A percentile compares a stretch with the other conserved stretches of the same genome.
Evolutionary conservation across 257 asterid species (phyloP).

Genomic region (Fraxinus excelsior): DNA sequence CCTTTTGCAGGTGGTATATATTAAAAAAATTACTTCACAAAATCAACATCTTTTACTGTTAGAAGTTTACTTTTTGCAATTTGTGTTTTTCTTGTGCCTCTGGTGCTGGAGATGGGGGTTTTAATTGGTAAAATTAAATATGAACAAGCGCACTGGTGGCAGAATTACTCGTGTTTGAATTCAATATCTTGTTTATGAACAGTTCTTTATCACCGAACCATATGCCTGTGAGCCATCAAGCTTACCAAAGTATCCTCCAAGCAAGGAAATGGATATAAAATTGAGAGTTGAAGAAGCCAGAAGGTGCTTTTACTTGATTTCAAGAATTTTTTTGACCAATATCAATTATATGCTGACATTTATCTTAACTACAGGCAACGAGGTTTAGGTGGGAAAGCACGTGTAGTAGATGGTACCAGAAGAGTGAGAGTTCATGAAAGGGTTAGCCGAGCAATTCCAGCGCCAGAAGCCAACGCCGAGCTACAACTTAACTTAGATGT

Average conservation of each 20-base stretch:
- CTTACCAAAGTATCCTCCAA: constrained; percentile 88
- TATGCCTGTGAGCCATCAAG: constrained; percentile 84
- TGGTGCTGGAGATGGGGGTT: neutral
- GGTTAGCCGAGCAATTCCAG: constrained; percentile 73
- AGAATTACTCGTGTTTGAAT: constrained; percentile 3
- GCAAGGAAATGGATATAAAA: constrained; percentile 93
- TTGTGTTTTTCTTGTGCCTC: neutral
- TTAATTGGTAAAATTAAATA: neutral
- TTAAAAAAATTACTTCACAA: constrained; percentile 1
- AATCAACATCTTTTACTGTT: neutral
- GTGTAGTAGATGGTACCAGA: constrained; percentile 55
- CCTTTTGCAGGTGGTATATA: neutral
- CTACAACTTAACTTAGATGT: constrained; percentile 84
- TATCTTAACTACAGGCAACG: constrained; percentile 54
- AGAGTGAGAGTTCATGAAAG: constrained; percentile 65
- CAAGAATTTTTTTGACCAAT: constrained; percentile 5
- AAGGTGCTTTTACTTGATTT: constrained; percentile 48
- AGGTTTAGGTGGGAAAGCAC: constrained; percentile 57
- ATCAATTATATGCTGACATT: constrained; percentile 15
- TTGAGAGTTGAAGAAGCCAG: constrained; percentile 81
- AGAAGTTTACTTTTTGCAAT: neutral
- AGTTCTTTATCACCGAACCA: constrained; percentile 80
- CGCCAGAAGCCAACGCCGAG: constrained; percentile 97
- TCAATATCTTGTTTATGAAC: constrained; percentile 23
- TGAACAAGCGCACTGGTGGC: neutral